Conservation (phyloP, 768 basidiomycete species). For the Suillus ampliporus region DNA sequence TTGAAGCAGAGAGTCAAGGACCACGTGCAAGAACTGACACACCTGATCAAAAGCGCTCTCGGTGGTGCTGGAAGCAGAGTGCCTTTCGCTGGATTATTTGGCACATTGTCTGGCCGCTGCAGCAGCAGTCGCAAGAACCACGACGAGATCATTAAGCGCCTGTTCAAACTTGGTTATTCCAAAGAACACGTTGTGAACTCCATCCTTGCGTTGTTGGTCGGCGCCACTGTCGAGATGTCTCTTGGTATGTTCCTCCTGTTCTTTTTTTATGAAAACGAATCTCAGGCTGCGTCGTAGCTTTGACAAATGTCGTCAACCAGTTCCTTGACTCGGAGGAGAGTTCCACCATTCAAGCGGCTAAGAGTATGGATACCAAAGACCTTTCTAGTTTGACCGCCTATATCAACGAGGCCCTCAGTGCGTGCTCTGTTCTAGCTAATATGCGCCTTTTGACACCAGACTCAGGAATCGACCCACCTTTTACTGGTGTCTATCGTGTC, state of each 20-base stretch:
- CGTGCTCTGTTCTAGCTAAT: constrained; percentile 32
- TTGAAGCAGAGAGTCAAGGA: constrained; percentile 55
- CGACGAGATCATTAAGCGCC: constrained; percentile 58
- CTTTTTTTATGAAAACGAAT: not conserved
- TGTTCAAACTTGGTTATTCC: constrained; percentile 60
- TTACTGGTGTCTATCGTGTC: constrained; percentile 69
- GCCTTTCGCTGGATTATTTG: constrained; percentile 48
- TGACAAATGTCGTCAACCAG: constrained; percentile 69
- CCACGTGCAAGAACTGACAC: constrained; percentile 59
- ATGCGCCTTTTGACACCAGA: constrained; percentile 9
- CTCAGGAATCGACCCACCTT: constrained; percentile 73
- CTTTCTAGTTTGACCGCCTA: constrained; percentile 55
- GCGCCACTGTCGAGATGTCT: constrained; percentile 68
- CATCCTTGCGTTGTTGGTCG: constrained; percentile 73
- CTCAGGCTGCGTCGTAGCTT: constrained; percentile 43
- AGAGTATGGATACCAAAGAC: constrained; percentile 37
- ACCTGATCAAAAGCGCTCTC: constrained; percentile 60
- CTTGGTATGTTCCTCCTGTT: constrained; percentile 55
- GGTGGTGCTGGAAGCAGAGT: constrained; percentile 47
- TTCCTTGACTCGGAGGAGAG: constrained; percentile 60
- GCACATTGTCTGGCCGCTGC: constrained; percentile 53
- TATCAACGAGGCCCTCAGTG: constrained; percentile 72
- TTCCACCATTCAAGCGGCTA: constrained; percentile 34
- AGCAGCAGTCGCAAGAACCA: constrained; percentile 49
- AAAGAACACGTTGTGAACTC: constrained; percentile 70